These are phyloP conservation scores for Glarea lozoyensis DNA, from an alignment of 495 filamentous ascomycete genomes.

Conservation along the genomic window DNA sequence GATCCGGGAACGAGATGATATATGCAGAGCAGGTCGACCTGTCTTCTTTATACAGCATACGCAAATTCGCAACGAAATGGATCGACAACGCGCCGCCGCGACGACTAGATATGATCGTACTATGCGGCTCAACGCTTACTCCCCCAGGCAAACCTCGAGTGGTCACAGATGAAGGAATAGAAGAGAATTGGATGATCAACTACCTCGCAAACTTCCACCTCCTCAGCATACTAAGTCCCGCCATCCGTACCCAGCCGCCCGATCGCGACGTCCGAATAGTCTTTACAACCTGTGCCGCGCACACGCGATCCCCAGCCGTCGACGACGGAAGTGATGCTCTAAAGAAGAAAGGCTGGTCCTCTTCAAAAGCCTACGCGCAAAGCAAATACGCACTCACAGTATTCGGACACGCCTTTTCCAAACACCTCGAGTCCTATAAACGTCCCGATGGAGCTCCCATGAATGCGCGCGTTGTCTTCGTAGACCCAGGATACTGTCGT, in stretches of 20 bases:
- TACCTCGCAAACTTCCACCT: slow-evolving; percentile 95
- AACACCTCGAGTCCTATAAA: slow-evolving; percentile 72
- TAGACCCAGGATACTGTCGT: slow-evolving; percentile 75
- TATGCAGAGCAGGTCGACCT: slow-evolving; percentile 95
- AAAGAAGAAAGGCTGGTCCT: slow-evolving; percentile 39
- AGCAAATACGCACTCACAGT: slow-evolving; percentile 86
- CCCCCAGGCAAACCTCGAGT: slow-evolving; percentile 44
- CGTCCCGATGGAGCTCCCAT: slow-evolving; percentile 74
- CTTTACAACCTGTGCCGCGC: slow-evolving; percentile 76
- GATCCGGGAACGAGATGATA: slow-evolving; percentile 79
- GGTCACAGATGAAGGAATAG: slow-evolving; percentile 67
- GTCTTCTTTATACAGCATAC: slow-evolving; percentile 73
- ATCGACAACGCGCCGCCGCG: slow-evolving; percentile 89
- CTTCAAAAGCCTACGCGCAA: slow-evolving; percentile 57
- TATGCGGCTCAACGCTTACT: slow-evolving; percentile 71
- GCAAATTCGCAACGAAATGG: slow-evolving; percentile 96
- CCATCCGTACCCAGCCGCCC: slow-evolving; percentile 78
- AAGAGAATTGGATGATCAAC: slow-evolving; percentile 87
- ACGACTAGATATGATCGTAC: slow-evolving; percentile 85
- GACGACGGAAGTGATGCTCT: slow-evolving; percentile 28
- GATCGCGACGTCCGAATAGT: slow-evolving; percentile 89
- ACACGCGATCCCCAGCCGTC: slow-evolving; percentile 63
- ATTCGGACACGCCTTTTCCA: slow-evolving; percentile 82
- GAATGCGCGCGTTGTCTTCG: slow-evolving; percentile 71
- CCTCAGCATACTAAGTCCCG: slow-evolving; percentile 79